These are phyloP conservation scores for Cryptococcus amylolentus DNA, from an alignment of 1,284 basidiomycete species.

Conservation along the genomic window DNA sequence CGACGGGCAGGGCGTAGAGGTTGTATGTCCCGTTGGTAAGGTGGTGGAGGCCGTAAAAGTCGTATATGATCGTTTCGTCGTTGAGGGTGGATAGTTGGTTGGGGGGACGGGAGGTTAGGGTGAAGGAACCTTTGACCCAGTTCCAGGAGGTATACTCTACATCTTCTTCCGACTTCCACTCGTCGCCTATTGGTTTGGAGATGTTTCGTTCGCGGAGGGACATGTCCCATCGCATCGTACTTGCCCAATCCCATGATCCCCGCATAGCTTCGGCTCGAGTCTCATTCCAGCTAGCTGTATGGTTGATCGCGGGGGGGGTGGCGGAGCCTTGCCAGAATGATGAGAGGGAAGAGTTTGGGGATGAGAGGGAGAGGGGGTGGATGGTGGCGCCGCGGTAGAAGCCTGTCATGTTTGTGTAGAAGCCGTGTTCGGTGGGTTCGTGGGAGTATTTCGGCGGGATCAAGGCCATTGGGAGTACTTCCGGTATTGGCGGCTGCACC, in stretches of 20 bases:
- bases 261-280: constrained; percentile 34
- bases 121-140: constrained; percentile 38
- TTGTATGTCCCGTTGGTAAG: constrained; percentile 71
- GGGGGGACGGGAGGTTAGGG: constrained; percentile 9
- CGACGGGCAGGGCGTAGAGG: constrained; percentile 64
- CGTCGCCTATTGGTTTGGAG: neutral
- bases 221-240: constrained; percentile 35
- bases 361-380: constrained; percentile 22
- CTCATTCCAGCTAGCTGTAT: constrained; percentile 29
- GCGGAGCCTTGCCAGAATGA: constrained; percentile 25
- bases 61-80: constrained; percentile 33
- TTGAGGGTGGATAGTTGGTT: neutral
- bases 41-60: constrained; percentile 65
- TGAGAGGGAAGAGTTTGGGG: constrained; percentile 8
- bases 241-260: constrained; percentile 40
- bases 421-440: constrained; percentile 5
- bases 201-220: constrained; percentile 40
- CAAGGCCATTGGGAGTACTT: constrained; percentile 22
- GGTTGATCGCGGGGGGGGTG: constrained; percentile 1
- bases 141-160: constrained; percentile 27
- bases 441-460: constrained; percentile 34
- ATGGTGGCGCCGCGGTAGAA: constrained; percentile 41
- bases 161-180: neutral
- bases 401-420: constrained; percentile 47
- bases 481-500: constrained; percentile 26